phyloP scores from a whole-genome alignment of 805 yeast species.

The Groenewaldozyma tartarivorans region DNA sequence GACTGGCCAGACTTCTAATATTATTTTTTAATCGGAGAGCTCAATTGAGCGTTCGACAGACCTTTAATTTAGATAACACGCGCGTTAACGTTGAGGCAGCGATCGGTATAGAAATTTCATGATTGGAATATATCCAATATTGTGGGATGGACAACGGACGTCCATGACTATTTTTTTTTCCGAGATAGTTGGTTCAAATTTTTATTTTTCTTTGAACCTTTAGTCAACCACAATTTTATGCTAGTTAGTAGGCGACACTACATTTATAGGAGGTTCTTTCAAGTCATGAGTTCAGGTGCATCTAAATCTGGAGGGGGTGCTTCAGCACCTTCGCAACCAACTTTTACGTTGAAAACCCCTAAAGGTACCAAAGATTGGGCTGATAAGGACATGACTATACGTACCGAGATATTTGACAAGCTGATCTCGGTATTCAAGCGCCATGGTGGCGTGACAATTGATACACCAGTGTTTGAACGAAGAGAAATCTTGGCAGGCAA shows the following conservation, averaged over 20 bases:
- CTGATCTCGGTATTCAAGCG: constrained; percentile 72
- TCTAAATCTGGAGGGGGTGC: constrained; percentile 1
- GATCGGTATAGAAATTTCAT: no score
- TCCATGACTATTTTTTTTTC: no score
- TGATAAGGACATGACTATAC: constrained; percentile 91
- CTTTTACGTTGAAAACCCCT: constrained; percentile 83
- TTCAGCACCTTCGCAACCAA: constrained; percentile 22
- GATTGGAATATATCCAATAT: no score
- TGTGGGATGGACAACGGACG: no score
- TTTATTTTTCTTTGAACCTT: no score
- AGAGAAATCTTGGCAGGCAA: constrained; percentile 94
- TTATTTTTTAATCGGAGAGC: no score
- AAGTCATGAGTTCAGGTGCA: constrained; percentile 1
- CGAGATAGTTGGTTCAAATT: no score
- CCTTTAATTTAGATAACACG: no score
- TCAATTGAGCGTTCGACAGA: no score
- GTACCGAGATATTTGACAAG: constrained; percentile 76
- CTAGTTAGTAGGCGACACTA: neutral
- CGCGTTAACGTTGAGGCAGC: no score
- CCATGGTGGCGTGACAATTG: constrained; percentile 97
- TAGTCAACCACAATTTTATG: neutral
- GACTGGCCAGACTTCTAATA: no score
- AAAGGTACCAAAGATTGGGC: constrained; percentile 98
- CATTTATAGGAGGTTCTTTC: constrained; percentile 2
- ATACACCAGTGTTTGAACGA: constrained; percentile 95